Evolutionary conservation across 345 rosid species (phyloP), one percentile per base, ranked within the genome.

Genomic region (Ceriops tagal): DNA sequence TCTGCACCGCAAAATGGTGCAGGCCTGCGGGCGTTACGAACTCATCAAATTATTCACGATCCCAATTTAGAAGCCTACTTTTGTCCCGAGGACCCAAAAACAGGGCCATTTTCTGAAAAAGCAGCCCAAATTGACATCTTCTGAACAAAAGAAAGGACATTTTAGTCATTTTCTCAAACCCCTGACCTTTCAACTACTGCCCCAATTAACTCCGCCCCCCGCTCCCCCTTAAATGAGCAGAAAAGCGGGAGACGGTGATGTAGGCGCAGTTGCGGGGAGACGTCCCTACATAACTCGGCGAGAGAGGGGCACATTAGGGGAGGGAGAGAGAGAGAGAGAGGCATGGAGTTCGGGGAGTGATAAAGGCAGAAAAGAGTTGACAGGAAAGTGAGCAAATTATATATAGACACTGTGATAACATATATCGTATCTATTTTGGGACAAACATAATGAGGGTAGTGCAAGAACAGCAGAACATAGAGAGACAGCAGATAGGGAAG

Each of bases 201-300:
- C 46, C 46, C 15, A 16, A 70, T 71, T 28, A 53, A 64, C 75
- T 61, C 58, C 64, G 5, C 31, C 5, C 26, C 30, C 30, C 73
- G 65, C 61, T 13, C 61, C 74, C 81, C 77, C 67, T 87, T 67
- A 82, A 90, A 86, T 67, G 75, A 75, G 83, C 83, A 71, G 85
- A 81, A 83, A 86, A 86, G 97, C 97, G 96, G 96, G 96, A 89
- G 96, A 65, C 73, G 82, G 58, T 58, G 67, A 61, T 67, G 68
- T 49, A 79, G 79, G 75, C 73, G 70, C 80, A 66, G 75, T 68
- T 39, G 32, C 32, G 60, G 71, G 58, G 35, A 31, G 53, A 22
- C 58, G 19, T 27, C 60, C 49, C 49, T 27, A 63, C 30, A 43
- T 13, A 43, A 11, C 37, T 63, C 65, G 46, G 64, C 0, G 58